These are phyloP conservation scores for Camellia sinensis DNA, from an alignment of 148 eudicot species.

Conservation along the genomic window DNA sequence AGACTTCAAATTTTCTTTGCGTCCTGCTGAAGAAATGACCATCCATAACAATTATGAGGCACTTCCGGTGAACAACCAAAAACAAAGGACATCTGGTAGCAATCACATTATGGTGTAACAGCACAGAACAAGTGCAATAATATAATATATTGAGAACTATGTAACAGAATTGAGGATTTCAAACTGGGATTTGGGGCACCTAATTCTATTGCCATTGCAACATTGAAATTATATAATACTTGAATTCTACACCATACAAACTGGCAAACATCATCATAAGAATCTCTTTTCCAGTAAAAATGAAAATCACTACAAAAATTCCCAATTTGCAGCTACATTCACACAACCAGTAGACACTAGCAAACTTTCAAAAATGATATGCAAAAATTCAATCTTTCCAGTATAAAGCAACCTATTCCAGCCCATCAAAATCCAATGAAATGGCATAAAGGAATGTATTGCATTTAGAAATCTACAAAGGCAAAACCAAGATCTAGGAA, in stretches of 20 bases:
- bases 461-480: too few species aligned
- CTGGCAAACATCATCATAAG: neutral
- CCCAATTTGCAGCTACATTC: conserved; percentile 1
- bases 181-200: too few species aligned
- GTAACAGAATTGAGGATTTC: neutral
- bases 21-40: neutral
- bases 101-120: neutral
- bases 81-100: neutral
- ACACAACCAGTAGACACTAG: neutral
- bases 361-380: too few species aligned
- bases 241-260: neutral
- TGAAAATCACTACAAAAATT: neutral
- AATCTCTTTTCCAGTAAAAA: neutral
- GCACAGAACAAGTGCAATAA: too few species aligned
- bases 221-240: too few species aligned
- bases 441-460: too few species aligned
- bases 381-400: too few species aligned
- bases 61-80: neutral
- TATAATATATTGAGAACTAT: conserved; percentile 20
- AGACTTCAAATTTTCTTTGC: neutral
- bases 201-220: too few species aligned
- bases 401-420: too few species aligned
- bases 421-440: too few species aligned
- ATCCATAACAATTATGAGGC: neutral
- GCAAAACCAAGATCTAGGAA: too few species aligned